Conservation (phyloP, 345 rosid species). For the Euphorbia lathyris region DNA sequence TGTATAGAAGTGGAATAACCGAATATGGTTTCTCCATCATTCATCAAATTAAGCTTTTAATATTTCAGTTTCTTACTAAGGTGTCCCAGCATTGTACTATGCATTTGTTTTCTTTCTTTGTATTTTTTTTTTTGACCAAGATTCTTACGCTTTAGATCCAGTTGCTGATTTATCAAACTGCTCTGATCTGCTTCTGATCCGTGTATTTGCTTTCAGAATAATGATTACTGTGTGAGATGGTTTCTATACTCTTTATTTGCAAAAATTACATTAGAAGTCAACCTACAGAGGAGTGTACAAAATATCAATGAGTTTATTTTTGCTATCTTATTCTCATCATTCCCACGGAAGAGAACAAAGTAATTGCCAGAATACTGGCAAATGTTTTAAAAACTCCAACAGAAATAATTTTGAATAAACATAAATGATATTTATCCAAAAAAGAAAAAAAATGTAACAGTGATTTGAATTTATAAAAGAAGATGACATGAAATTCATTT, state of each 20-base stretch:
- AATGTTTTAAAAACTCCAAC: no score
- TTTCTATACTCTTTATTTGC: background rate
- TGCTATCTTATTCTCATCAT: background rate
- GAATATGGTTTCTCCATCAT: background rate
- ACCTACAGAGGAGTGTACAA: no score
- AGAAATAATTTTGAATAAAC: background rate
- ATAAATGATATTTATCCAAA: background rate
- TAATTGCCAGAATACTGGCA: background rate
- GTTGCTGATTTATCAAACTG: background rate
- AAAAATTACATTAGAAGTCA: background rate
- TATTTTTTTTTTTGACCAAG: background rate
- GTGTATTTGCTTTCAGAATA: background rate
- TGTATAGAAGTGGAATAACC: background rate
- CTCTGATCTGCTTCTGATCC: slow-evolving; percentile 8
- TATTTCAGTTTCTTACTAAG: background rate
- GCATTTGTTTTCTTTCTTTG: background rate
- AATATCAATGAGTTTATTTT: background rate
- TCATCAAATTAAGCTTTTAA: background rate
- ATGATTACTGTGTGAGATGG: background rate
- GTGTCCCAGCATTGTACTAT: background rate
- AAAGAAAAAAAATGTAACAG: background rate
- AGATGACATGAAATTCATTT: background rate
- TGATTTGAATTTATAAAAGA: background rate
- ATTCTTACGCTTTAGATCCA: background rate
- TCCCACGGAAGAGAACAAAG: background rate